Conservation (phyloP, 192 early-diverging fungal genomes). For the Chytriomyces confervae region DNA sequence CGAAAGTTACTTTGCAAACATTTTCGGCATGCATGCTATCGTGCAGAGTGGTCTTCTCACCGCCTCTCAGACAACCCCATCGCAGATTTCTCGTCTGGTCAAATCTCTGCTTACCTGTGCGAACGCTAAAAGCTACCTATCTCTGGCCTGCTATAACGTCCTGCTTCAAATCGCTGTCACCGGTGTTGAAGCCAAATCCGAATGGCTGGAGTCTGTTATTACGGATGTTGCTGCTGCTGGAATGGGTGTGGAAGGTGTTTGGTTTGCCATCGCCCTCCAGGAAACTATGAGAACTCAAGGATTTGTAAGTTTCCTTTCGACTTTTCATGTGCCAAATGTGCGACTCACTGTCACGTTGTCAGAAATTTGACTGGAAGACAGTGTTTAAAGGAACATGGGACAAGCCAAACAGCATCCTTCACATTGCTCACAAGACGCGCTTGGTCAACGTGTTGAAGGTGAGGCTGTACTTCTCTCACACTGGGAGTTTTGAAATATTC, state of each 20-base stretch:
- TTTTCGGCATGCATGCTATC: slow-evolving; percentile 88
- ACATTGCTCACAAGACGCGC: slow-evolving; percentile 6
- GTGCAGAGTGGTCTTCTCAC: slow-evolving; percentile 77
- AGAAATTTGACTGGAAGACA: slow-evolving; percentile 33
- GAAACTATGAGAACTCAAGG: slow-evolving; percentile 9
- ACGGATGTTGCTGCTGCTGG: neutral
- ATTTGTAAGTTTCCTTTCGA: slow-evolving; percentile 7
- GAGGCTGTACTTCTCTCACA: too few relatives aligned
- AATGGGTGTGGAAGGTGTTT: slow-evolving; percentile 53
- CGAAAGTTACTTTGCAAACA: slow-evolving; percentile 87
- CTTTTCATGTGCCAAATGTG: neutral
- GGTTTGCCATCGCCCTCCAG: slow-evolving; percentile 55
- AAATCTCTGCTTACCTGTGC: slow-evolving; percentile 72
- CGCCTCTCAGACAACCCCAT: slow-evolving; percentile 64
- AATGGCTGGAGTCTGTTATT: slow-evolving; percentile 22
- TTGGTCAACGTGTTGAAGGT: slow-evolving; percentile 10
- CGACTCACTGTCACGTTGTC: neutral
- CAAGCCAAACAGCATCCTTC: slow-evolving; percentile 7
- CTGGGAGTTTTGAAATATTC: too few relatives aligned
- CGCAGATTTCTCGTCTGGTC: slow-evolving; percentile 76
- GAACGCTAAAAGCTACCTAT: slow-evolving; percentile 78
- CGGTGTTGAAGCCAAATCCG: neutral
- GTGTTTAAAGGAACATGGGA: slow-evolving; percentile 34
- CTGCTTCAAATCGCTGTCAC: slow-evolving; percentile 49
- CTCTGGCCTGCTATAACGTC: slow-evolving; percentile 78